These are phyloP conservation scores for Penicillium capsulatum DNA, from an alignment of 2,329 filamentous ascomycete species.

Conservation along the genomic window DNA sequence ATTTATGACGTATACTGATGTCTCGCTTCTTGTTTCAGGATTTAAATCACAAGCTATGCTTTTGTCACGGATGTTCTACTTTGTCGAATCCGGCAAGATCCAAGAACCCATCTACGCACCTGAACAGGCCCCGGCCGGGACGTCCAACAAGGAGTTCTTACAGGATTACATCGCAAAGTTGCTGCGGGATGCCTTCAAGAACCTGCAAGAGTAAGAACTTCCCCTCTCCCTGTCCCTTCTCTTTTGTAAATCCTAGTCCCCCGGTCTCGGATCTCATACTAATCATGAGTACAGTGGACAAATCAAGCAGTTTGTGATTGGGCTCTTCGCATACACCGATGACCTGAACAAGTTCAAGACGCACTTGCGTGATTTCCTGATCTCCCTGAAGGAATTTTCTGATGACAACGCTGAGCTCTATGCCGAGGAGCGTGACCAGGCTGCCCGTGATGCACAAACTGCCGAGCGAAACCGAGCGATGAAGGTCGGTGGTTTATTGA, in stretches of 20 bases:
- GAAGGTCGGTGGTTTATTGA: conserved; percentile 92
- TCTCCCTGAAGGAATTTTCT: conserved; percentile 93
- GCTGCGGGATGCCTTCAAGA: conserved; percentile 85
- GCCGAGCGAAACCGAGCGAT: conserved; percentile 87
- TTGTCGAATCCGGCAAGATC: conserved; percentile 85
- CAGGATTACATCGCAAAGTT: conserved; percentile 80
- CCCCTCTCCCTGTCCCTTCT: conserved; percentile 29
- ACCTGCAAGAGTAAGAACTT: conserved; percentile 85
- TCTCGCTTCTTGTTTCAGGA: conserved; percentile 41
- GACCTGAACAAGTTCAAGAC: conserved; percentile 94
- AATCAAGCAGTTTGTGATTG: conserved; percentile 85
- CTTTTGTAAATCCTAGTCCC: no score
- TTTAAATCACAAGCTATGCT: conserved; percentile 98
- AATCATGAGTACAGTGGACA: conserved; percentile 58
- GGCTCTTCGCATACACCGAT: conserved; percentile 80
- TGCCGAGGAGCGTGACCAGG: conserved; percentile 90
- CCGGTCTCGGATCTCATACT: background rate
- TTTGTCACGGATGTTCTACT: conserved; percentile 92
- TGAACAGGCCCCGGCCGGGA: conserved; percentile 78
- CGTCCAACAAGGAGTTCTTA: conserved; percentile 85
- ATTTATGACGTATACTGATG: background rate
- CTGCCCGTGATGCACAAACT: conserved; percentile 76
- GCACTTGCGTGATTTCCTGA: conserved; percentile 92
- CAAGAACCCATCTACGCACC: conserved; percentile 83
- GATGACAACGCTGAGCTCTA: conserved; percentile 94